A percentile compares a stretch with the other conserved stretches of the same genome.
phyloP scores from a whole-genome alignment of 345 rosid species.

The Erucastrum elatum region DNA sequence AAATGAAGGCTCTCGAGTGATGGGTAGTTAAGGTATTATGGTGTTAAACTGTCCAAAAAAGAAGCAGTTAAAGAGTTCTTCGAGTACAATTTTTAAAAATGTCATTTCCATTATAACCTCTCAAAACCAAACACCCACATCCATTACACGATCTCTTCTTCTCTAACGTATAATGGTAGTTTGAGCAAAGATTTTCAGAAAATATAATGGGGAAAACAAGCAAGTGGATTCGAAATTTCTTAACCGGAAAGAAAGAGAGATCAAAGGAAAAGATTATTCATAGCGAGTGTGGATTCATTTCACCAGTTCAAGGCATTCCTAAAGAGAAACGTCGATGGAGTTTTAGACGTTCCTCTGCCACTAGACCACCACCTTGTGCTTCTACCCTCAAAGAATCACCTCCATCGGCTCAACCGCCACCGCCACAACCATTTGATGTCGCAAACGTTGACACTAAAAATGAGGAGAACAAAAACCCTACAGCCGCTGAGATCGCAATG shows the following conservation, averaged over 20 bases:
- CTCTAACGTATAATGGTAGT: constrained; percentile 29
- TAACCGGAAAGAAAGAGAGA: constrained; percentile 70
- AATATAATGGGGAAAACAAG: constrained; percentile 77
- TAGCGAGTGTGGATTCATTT: constrained; percentile 48
- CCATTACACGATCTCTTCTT: constrained; percentile 26
- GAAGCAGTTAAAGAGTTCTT: constrained; percentile 30
- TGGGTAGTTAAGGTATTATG: constrained; percentile 37
- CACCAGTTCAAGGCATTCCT: constrained; percentile 56
- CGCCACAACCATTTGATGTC: constrained; percentile 8
- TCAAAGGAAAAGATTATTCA: constrained; percentile 40
- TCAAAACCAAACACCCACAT: constrained; percentile 26
- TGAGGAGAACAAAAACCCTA: not conserved
- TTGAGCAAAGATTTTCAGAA: constrained; percentile 26
- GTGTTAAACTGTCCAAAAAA: constrained; percentile 40
- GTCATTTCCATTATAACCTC: constrained; percentile 24
- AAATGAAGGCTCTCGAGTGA: constrained; percentile 29
- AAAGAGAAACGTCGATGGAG: constrained; percentile 89
- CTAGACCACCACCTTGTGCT: constrained; percentile 38
- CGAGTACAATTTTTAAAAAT: constrained; percentile 29
- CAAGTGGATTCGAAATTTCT: constrained; percentile 73
- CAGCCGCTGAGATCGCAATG: not conserved
- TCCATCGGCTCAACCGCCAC: constrained; percentile 19
- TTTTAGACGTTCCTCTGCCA: constrained; percentile 76
- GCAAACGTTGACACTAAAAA: constrained; percentile 9
- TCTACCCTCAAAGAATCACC: constrained; percentile 22